Conservation (phyloP, 352 stramenopile genomes). For the Pythium brachiatum region DNA sequence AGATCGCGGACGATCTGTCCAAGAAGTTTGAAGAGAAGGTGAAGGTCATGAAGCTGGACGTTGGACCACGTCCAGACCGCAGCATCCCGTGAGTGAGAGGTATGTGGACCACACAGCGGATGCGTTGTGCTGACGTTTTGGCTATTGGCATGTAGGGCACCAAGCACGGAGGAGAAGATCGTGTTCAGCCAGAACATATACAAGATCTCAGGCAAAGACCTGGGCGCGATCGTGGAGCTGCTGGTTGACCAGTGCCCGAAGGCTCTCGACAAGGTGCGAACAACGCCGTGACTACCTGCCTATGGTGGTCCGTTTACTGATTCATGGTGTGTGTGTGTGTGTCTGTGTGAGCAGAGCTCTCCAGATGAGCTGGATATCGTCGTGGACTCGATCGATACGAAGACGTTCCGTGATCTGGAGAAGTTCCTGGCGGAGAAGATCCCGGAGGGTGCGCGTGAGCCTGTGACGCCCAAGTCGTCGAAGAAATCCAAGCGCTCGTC, state of each 20-base stretch:
- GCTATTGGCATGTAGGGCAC: constrained; percentile 38
- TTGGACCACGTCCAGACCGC: constrained; percentile 60
- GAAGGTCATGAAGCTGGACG: constrained; percentile 81
- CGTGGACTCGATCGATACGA: constrained; percentile 84
- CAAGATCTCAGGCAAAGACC: constrained; percentile 73
- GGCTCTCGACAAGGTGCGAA: constrained; percentile 70
- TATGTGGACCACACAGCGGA: not conserved
- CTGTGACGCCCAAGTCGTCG: constrained; percentile 63
- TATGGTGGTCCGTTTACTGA: too few species aligned
- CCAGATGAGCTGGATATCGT: constrained; percentile 88
- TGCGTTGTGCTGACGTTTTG: not conserved
- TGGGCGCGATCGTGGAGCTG: constrained; percentile 72
- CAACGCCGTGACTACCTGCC: too few species aligned
- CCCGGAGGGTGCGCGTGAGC: constrained; percentile 59
- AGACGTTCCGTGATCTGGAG: constrained; percentile 86
- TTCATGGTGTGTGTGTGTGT: too few species aligned
- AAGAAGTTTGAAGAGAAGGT: constrained; percentile 89
- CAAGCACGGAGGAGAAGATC: constrained; percentile 80
- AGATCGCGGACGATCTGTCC: constrained; percentile 75
- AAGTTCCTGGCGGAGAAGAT: constrained; percentile 78
- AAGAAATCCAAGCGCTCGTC: constrained; percentile 33
- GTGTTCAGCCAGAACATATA: constrained; percentile 89
- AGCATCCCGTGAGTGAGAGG: constrained; percentile 55
- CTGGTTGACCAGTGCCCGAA: constrained; percentile 86
- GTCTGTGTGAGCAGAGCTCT: constrained; percentile 40